Evolutionary conservation across 441 rosid species (phyloP), one percentile per base, ranked within the genome.

Genomic region (Corymbia calophylla): DNA sequence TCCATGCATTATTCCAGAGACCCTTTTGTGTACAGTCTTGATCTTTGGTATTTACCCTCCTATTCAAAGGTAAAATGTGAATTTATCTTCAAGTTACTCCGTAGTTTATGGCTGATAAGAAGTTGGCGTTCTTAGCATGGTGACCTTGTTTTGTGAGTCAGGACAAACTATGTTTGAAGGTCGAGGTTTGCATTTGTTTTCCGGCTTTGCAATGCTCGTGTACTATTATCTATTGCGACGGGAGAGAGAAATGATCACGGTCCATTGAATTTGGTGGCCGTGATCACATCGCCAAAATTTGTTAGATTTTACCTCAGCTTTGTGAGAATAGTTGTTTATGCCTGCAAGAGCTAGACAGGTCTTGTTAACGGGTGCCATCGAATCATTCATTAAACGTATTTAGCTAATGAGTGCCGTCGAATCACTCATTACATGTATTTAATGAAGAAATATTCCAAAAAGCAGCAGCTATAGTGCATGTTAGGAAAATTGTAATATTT

Each of bases 271-370:
- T 39, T 73, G 49, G 84, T 23, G 84, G 51, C 6, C 6, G n/a
- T 39, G 51, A 12, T 39, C 51, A 39, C 84, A 39, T 39, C n/a
- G 8, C 51, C 29, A 73, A 39, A 73, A 21, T 73, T 73, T 21
- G 3, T 73, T 12, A 73, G 84, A 39, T 39, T 73, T 39, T 39
- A 23, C 51, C 84, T 39, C 82, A 39, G 48, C 9, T 39, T 39
- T 8, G 49, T 39, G 49, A 73, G 84, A 73, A 27, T 15, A 62
- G 49, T 49, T 39, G 27, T 39, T 39, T 39, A 21, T 73, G 82
- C 29, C 8, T 6, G 9, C 0, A 3, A 73, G n/a, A 73, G 84
- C 84, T 44, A 12, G 9, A 39, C 0, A 0, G 10, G 16, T 21
- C 39, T 73, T 39, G 48, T 73, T 47, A 39, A 39, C 14, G n/a